These are phyloP conservation scores for Yarrowia osloensis DNA, from an alignment of 805 yeast genomes.

Conservation along the genomic window DNA sequence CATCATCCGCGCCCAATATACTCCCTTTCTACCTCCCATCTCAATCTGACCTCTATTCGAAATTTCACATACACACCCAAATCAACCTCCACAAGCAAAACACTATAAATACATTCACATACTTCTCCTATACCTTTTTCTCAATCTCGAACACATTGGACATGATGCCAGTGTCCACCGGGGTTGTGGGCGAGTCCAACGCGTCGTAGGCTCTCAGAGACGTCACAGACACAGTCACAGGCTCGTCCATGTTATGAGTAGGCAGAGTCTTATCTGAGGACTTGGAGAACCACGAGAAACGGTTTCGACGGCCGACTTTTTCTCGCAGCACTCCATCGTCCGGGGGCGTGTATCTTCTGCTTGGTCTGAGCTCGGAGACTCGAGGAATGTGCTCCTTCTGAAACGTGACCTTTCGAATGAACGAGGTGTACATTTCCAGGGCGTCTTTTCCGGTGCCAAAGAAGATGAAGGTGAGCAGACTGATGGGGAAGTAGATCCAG, in stretches of 20 bases:
- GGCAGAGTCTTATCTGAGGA: not conserved
- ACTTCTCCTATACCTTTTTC: not conserved
- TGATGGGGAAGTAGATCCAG: constrained; percentile 11
- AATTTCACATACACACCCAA: not conserved
- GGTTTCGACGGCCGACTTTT: not conserved
- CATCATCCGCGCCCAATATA: too few relatives aligned
- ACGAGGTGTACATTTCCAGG: not conserved
- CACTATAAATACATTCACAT: not conserved
- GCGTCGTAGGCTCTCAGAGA: not conserved
- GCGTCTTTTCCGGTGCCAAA: constrained; percentile 22
- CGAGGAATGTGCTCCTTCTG: constrained; percentile 8
- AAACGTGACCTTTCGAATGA: not conserved
- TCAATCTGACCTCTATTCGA: too few relatives aligned
- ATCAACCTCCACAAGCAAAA: not conserved
- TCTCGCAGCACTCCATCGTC: not conserved
- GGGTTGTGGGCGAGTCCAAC: constrained; percentile 11
- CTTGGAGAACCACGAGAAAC: constrained; percentile 1
- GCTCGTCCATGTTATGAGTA: not conserved
- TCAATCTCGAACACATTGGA: not conserved
- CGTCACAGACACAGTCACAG: not conserved
- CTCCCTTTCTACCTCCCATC: too few relatives aligned
- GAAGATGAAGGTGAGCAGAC: constrained; percentile 6
- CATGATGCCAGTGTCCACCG: not conserved
- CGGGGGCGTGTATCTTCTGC: constrained; percentile 1
- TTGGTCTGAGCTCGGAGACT: not conserved